These are phyloP conservation scores for Aureobasidium sp. DNA, from an alignment of 2,329 filamentous ascomycete species.

Conservation along the genomic window DNA sequence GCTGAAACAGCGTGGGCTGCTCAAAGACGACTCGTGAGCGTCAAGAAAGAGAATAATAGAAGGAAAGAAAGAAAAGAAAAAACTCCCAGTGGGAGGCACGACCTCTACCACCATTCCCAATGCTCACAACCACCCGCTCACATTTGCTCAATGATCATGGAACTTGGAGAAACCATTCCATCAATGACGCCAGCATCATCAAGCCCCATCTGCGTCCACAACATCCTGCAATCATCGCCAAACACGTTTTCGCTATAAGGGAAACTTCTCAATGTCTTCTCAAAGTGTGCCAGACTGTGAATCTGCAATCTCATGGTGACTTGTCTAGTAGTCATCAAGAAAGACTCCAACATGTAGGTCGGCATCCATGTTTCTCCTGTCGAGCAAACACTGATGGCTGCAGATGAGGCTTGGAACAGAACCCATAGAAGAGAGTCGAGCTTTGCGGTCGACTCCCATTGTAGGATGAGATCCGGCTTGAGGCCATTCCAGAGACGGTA, in stretches of 20 bases:
- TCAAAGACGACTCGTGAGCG: not conserved
- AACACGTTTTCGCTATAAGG: constrained; percentile 11
- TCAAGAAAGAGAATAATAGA: not conserved
- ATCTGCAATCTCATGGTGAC: constrained; percentile 6
- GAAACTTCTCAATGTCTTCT: not conserved
- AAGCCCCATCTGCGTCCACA: constrained; percentile 4
- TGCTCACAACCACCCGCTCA: not conserved
- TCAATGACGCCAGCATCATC: constrained; percentile 5
- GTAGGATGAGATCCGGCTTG: constrained; percentile 4
- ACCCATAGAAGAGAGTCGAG: constrained; percentile 7
- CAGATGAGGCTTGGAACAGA: constrained; percentile 8
- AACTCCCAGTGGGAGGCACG: not conserved
- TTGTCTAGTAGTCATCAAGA: constrained; percentile 3
- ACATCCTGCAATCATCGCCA: not conserved
- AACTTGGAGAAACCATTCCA: not conserved
- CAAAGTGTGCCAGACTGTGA: not conserved
- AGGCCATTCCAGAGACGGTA: constrained; percentile 13
- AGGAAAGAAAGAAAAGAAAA: not conserved
- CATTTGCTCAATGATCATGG: constrained; percentile 2
- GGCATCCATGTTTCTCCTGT: constrained; percentile 10
- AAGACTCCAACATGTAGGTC: constrained; percentile 2
- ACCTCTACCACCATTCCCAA: not conserved
- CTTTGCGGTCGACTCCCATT: constrained; percentile 1
- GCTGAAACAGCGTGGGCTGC: not conserved
- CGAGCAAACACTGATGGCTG: constrained; percentile 6